These are phyloP conservation scores for Odonthalia washingtoniensis DNA, from an alignment of 31 red algal genomes.

Conservation along the genomic window DNA sequence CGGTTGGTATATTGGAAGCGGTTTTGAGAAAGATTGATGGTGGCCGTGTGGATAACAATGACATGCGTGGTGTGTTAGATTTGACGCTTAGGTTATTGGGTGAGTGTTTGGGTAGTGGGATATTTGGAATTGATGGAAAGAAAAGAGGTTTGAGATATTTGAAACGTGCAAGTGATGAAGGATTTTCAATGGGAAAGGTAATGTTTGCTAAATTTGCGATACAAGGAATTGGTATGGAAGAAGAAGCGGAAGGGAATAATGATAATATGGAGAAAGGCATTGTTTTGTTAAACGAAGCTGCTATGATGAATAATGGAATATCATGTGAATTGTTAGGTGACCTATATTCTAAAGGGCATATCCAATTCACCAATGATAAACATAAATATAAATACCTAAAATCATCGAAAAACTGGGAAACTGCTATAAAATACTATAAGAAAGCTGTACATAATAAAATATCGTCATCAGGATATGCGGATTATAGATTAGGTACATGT, in stretches of 20 bases:
- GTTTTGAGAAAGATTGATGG: too few species aligned
- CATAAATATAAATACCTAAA: too few species aligned
- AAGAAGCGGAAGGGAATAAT: too few species aligned
- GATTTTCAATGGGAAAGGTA: not conserved
- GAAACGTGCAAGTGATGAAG: constrained; percentile 20
- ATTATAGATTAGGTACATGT: constrained; percentile 28
- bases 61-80: not conserved
- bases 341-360: not conserved
- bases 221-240: not conserved
- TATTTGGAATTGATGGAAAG: constrained; percentile 5
- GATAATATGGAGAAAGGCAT: not conserved
- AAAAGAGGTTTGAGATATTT: constrained; percentile 22
- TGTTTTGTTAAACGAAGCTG: not conserved
- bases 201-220: not conserved
- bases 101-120: constrained; percentile 14
- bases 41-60: too few species aligned
- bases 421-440: too few species aligned
- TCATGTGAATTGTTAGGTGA: not conserved
- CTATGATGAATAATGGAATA: not conserved
- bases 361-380: too few species aligned
- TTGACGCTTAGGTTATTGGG: constrained; percentile 29
- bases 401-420: not conserved
- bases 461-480: not conserved
- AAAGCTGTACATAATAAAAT: too few species aligned
- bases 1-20: constrained; percentile 4